These are phyloP conservation scores for Neophaeococcomyces mojaviensis DNA, from an alignment of 2,329 filamentous ascomycete species.

Conservation along the genomic window DNA sequence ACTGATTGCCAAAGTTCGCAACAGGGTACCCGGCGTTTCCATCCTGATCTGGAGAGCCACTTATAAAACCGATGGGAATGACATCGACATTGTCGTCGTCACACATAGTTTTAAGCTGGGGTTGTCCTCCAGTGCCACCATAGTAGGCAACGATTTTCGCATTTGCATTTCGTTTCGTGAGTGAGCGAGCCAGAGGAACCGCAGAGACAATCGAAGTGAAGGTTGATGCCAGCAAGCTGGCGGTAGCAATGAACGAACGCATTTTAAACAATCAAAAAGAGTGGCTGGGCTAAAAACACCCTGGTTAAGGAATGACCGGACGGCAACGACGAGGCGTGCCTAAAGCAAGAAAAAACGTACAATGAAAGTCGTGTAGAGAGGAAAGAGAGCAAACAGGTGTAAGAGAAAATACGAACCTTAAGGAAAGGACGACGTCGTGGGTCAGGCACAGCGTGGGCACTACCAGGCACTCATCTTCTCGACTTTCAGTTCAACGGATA, in stretches of 20 bases:
- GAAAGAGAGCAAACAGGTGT: too few species aligned
- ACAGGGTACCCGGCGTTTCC: constrained; percentile 40
- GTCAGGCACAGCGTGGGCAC: too few species aligned
- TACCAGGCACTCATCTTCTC: too few species aligned
- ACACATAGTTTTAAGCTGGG: constrained; percentile 45
- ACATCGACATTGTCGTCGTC: constrained; percentile 46
- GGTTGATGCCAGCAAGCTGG: constrained; percentile 1
- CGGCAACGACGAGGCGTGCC: constrained; percentile 4
- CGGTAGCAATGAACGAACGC: constrained; percentile 5
- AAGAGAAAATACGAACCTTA: background rate
- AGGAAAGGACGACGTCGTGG: constrained; percentile 1
- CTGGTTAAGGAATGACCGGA: constrained; percentile 4
- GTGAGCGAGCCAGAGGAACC: background rate
- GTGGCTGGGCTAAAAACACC: constrained; percentile 7
- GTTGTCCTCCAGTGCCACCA: constrained; percentile 47
- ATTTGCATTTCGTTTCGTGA: background rate
- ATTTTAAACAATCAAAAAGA: constrained; percentile 6
- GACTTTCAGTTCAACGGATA: too few species aligned
- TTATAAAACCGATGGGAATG: constrained; percentile 50
- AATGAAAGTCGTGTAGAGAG: background rate
- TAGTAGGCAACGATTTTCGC: constrained; percentile 18
- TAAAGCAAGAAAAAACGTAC: constrained; percentile 2
- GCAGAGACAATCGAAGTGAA: constrained; percentile 4
- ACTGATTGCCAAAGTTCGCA: constrained; percentile 52
- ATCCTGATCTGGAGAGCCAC: constrained; percentile 42